Conservation (phyloP, 345 rosid species). For the Moricandia arvensis region DNA sequence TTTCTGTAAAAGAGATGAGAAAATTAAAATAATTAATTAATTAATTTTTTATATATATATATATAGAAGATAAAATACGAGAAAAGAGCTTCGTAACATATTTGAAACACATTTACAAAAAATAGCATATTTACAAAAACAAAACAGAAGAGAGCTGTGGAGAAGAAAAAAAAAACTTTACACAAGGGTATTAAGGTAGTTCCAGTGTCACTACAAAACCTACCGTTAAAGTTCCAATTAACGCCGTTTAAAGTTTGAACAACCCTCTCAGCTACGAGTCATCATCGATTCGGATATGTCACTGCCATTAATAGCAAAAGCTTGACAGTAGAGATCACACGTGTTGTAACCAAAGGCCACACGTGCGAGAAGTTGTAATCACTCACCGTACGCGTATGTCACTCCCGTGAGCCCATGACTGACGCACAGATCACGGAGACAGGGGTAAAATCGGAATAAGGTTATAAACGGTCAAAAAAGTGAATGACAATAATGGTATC, state of each 20-base stretch:
- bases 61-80: too few relatives aligned
- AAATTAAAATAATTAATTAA: too few relatives aligned
- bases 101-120: too few relatives aligned
- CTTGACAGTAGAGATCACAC: slow-evolving; percentile 26
- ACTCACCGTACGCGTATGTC: slow-evolving; percentile 39
- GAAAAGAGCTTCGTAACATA: too few relatives aligned
- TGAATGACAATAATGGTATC: slow-evolving; percentile 12
- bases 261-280: background rate
- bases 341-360: slow-evolving; percentile 15
- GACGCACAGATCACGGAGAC: slow-evolving; percentile 31
- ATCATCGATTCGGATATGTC: background rate
- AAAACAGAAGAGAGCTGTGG: too few relatives aligned
- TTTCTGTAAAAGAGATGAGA: too few relatives aligned
- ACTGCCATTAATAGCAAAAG: background rate
- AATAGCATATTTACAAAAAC: too few relatives aligned
- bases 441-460: background rate
- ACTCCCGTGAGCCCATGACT: slow-evolving; percentile 38
- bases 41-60: too few relatives aligned
- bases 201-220: too few relatives aligned
- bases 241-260: background rate
- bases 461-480: slow-evolving; percentile 14
- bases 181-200: background rate
- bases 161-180: too few relatives aligned
- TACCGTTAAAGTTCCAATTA: background rate
- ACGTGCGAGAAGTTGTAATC: slow-evolving; percentile 32